Evolutionary conservation across 2,329 filamentous ascomycete genomes (phyloP).

Genomic region (Botrytis deweyae): DNA sequence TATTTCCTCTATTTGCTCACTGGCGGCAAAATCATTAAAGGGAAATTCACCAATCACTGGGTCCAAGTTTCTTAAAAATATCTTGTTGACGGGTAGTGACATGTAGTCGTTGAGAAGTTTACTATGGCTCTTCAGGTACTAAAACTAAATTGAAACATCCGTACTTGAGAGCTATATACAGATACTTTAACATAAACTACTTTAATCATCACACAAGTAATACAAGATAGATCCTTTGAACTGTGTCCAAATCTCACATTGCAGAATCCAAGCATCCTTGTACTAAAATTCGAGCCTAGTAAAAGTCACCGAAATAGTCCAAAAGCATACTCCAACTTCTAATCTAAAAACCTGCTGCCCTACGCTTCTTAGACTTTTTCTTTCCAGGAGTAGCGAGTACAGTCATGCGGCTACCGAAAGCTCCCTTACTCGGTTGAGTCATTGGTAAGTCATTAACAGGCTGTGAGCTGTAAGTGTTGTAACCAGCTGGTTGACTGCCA

Average conservation of each 20-base stretch:
- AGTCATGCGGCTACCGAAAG: constrained; percentile 45
- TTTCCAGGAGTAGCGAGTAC: constrained; percentile 42
- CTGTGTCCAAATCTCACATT: not conserved
- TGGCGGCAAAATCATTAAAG: not conserved
- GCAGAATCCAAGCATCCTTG: not conserved
- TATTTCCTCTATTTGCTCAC: not conserved
- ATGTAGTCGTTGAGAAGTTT: not conserved
- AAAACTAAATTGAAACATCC: not conserved
- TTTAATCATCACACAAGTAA: not conserved
- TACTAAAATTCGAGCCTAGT: not conserved
- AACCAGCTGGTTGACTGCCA: constrained; percentile 35
- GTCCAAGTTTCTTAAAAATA: not conserved
- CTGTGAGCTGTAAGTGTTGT: constrained; percentile 35
- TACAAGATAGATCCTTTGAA: not conserved
- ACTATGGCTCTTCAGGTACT: not conserved
- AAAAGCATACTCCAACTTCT: not conserved
- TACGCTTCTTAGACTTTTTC: constrained; percentile 46
- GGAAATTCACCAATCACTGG: constrained; percentile 11
- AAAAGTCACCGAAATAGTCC: too few relatives aligned
- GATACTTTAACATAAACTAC: not conserved
- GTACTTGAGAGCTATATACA: not conserved
- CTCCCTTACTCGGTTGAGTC: constrained; percentile 51
- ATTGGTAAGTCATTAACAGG: constrained; percentile 36
- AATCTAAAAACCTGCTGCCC: constrained; percentile 36
- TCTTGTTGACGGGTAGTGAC: not conserved